Base-by-base conservation (phyloP, 1,284 basidiomycete species). In the Chondrostereum purpureum region DNA sequence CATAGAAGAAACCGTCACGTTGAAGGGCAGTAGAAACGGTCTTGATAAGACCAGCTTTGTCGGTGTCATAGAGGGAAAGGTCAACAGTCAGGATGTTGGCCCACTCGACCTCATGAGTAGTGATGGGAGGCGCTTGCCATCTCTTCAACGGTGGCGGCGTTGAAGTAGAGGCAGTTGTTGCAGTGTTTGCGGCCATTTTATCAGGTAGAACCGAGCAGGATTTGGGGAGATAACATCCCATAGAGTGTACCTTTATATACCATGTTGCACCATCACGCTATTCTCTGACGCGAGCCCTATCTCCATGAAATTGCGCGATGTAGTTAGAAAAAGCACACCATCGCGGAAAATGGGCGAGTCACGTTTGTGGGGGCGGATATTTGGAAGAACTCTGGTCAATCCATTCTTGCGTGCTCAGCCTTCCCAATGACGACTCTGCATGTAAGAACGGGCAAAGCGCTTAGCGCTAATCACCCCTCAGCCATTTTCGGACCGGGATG, bases 1-100 rank as follows among this genome's bases (percentile, higher is more conserved):
- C 64, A 44, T 67, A 67, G 53, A 67, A 66, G 50, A 67, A 67
- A 3, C 65, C 65, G 49, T 65, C 60, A 16, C 61, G 53, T 47
- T 60, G 52, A 24, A 67, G 53, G 1, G 65, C 64, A 18, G 56
- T 60, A 22, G 53, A 48, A 1, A 67, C 61, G 1, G 56, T 62
- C 19, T 60, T 43, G 21, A 63, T 55, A 13, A 66, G 59, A 44
- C 55, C 54, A 14, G 54, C 49, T 39, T 54, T 55, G 18, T 60
- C 40, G 5, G 60, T 59, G 6, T 61, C 59, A 45, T 60, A 64
- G 34, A 58, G 49, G 12, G 62, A 59, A 3, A 67, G 50, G 46
- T 67, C 66, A 16, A 67, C 60, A 11, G 65, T 65, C 41, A 64
- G 53, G 36, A 67, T 63, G 44, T 67, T 60, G 2, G 66, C 66